Base-by-base conservation (phyloP, 208 protist species). In the Trypanosoma caninum region DNA sequence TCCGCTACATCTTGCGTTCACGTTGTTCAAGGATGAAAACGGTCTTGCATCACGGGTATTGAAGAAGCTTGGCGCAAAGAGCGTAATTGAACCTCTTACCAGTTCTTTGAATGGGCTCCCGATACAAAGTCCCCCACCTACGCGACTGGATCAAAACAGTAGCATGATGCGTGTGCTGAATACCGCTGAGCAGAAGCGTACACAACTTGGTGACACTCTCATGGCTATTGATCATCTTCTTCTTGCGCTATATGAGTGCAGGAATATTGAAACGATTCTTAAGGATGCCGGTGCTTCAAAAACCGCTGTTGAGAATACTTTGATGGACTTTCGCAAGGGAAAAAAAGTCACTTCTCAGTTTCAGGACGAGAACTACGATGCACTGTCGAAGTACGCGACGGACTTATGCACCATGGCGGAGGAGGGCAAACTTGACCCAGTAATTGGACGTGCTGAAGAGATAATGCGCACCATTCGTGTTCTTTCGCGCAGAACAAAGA, bases 391-490 rank as follows among this genome's bases (percentile, higher is more conserved):
- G 62, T 99, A 98, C 77, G 90, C 90, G 28, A 38, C 74, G 3
- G 91, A 99, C 65, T 53, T 99, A 11, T 91, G 82, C 2, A 42
- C 76, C 31, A 60, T 71, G 22, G 96, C 97, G 10, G 59, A 77
- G 51, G 62, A 87, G 6, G 94, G 94, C 23, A 96, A 97, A 69
- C 84, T 99, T 10, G 98, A 99, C 72, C 97, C 97, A 13, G 98
- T 99, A 50, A 98, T 99, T 59, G 98, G 97, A 16, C 84, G 98
- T 37, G 97, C 99, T 69, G 97, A 99, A 33, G 97, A 99, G 59
- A 99, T 99, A 58, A 78, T 98, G 2, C 80, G 98, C 34, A 91
- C 97, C 5, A 98, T 99, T 46, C 89, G 98, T 72, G 92, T 98
- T 23, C 80, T 98, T n/a, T 92, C 89, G 45, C 78, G 98, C 13